Evolutionary conservation across 345 rosid species (phyloP).

Genomic region (Eucalyptus erythrocorys): DNA sequence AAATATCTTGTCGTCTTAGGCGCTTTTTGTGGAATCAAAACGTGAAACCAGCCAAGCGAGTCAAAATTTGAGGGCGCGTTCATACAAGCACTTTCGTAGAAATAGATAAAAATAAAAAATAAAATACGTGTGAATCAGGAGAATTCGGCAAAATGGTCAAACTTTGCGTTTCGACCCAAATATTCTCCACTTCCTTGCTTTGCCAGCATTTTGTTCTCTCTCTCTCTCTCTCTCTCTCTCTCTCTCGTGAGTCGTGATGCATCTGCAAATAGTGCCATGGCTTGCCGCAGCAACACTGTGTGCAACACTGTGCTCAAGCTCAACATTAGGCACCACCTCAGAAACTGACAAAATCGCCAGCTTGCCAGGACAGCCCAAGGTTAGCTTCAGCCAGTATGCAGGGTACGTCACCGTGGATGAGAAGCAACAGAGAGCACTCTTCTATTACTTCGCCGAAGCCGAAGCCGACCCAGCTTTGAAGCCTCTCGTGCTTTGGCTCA

Average conservation of each 20-base stretch:
- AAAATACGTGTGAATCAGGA: neutral
- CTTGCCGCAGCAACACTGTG: neutral
- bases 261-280: neutral
- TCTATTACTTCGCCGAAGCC: conserved; percentile 42
- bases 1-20: neutral
- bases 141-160: neutral
- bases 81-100: neutral
- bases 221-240: neutral
- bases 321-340: neutral
- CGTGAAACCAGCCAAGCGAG: neutral
- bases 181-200: neutral
- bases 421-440: conserved; percentile 15
- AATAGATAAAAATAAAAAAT: neutral
- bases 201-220: neutral
- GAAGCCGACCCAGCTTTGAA: conserved; percentile 15
- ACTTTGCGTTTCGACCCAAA: neutral
- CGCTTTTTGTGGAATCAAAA: neutral
- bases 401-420: conserved; percentile 24
- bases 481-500: conserved; percentile 45
- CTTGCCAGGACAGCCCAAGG: conserved; percentile 30
- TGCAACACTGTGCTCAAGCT: neutral
- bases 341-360: conserved; percentile 4
- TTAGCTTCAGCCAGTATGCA: conserved; percentile 18
- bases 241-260: neutral
- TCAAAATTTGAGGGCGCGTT: neutral